Evolutionary conservation across 768 basidiomycete species (phyloP), one percentile per base, ranked within the genome.

Genomic region (Mycena polygramma): DNA sequence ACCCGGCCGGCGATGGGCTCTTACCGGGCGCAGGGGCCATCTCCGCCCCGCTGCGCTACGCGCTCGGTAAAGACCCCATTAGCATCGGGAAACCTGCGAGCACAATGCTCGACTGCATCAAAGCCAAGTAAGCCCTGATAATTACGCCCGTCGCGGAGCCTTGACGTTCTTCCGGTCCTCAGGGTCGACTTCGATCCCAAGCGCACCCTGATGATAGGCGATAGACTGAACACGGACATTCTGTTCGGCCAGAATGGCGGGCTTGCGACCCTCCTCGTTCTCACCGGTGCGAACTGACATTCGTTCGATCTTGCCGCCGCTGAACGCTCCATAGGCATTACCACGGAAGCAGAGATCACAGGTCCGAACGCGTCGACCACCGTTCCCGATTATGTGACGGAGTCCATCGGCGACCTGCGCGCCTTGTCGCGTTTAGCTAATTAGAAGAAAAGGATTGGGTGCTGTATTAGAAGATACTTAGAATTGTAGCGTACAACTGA

Each of bases 201-300:
- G 69, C 85, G 91, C 61, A 96, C 97, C 19, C 90, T 99, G 78
- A 98, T 99, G 95, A 86, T 99, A 53, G 97, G 97, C 49, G 97
- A 99, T 82, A 89, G 97, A 69, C 86, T 99, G 73, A 93, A 94
- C 79, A 99, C 98, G 7, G 97, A 99, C 81, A 98, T 99, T 75
- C 81, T 93, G 60, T 99, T 99, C 76, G 98, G 97, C 58, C 87
- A 94, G 78, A 88, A 88, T 54, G 95, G 95, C 49, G 95, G 95
- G 35, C 86, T 98, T 24, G 80, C 92, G 20, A 98, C 97, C 0
- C 84, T 98, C 66, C 90, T 98, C 49, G 97, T 99, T 65, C 82
- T 99, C 74, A 96, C 95, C n/a, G 96, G 96, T 93, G 77, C 72
- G 80, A n/a, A 61, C 5, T 13, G 37, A 10, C 39, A 49, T 19